Conservation (phyloP, 176 grass and related monocot genomes). For the Paspalum notatum region DNA sequence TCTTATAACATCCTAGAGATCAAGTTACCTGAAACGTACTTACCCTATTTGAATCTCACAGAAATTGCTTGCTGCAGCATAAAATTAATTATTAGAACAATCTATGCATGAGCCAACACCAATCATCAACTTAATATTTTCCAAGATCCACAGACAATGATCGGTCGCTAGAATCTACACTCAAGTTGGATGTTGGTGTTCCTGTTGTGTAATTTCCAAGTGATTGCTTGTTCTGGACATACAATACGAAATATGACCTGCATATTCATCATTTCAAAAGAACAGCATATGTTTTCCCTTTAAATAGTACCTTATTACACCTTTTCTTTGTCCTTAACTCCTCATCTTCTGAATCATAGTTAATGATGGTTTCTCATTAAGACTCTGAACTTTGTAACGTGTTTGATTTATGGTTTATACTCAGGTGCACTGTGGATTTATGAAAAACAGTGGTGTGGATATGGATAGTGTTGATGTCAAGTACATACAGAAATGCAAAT, state of each 20-base stretch:
- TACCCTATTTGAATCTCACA: not conserved
- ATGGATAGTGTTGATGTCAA: slow-evolving; percentile 81
- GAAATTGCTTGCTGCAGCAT: not conserved
- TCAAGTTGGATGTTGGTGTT: not conserved
- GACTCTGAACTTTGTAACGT: not conserved
- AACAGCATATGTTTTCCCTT: not conserved
- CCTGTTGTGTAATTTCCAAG: not conserved
- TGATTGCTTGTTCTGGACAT: not conserved
- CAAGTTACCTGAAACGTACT: slow-evolving; percentile 11
- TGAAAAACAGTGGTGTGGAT: slow-evolving; percentile 82
- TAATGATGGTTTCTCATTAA: not conserved
- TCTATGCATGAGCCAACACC: not conserved
- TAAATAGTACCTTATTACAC: not conserved
- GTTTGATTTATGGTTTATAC: slow-evolving; percentile 21
- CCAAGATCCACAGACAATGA: not conserved
- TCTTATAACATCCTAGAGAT: not conserved
- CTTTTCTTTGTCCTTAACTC: not conserved
- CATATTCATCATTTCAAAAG: slow-evolving; percentile 3
- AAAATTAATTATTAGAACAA: not conserved
- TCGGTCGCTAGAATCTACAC: not conserved
- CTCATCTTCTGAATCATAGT: not conserved
- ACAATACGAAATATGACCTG: not conserved
- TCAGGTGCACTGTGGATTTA: slow-evolving; percentile 96
- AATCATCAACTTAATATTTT: not conserved
- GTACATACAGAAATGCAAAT: slow-evolving; percentile 83